Percentiles rank a stretch among this genome's conserved stretches.
Evolutionary conservation across 352 stramenopile species (phyloP).

Genomic region (Blastocystis sp.): DNA sequence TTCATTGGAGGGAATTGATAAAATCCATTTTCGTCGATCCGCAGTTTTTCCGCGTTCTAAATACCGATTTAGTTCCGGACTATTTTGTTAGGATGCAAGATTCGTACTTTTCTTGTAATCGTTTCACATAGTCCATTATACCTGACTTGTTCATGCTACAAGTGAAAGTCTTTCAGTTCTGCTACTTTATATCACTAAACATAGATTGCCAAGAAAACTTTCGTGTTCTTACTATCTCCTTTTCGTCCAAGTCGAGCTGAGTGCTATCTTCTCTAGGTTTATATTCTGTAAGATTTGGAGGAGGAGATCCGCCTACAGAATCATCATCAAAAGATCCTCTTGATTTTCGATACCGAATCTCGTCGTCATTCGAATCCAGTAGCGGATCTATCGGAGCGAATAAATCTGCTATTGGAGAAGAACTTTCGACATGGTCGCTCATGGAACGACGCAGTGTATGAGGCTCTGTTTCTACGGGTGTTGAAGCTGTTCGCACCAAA

Average conservation of each 20-base stretch:
- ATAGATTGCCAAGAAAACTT: neutral
- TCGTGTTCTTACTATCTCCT: neutral
- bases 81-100: neutral
- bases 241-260: neutral
- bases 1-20: neutral
- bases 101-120: neutral
- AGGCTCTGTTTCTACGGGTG: neutral
- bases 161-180: neutral
- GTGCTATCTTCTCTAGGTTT: neutral
- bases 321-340: neutral
- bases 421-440: neutral
- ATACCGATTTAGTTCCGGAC: neutral
- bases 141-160: neutral
- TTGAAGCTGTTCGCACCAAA: neutral
- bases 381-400: neutral
- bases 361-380: neutral
- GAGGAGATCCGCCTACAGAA: constrained; percentile 8
- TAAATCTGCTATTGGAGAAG: neutral
- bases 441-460: neutral
- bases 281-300: neutral
- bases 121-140: constrained; percentile 20
- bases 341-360: constrained; percentile 7
- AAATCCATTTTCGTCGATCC: neutral
- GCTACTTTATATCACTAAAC: neutral
- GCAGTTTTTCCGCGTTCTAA: neutral